A percentile compares a stretch with the other conserved stretches of the same genome.
These are phyloP conservation scores for Pseudogymnoascus sp. DNA, from an alignment of 2,329 filamentous ascomycete genomes.

Conservation along the genomic window DNA sequence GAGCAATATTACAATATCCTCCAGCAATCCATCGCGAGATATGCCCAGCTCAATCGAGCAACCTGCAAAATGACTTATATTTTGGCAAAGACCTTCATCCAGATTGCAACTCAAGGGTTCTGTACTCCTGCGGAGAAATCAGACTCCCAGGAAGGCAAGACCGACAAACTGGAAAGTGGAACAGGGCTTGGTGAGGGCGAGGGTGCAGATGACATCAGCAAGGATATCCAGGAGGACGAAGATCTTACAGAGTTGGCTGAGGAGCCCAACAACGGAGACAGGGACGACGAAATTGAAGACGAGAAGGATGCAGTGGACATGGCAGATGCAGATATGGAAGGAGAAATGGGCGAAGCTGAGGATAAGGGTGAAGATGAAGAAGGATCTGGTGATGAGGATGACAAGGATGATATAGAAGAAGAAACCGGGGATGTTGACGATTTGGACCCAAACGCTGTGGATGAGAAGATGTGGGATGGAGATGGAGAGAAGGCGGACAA, in stretches of 20 bases:
- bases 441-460: slow-evolving; percentile 78
- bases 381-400: slow-evolving; percentile 54
- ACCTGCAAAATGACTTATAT: slow-evolving; percentile 67
- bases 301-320: slow-evolving; percentile 84
- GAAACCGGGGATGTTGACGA: slow-evolving; percentile 88
- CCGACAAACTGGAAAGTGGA: slow-evolving; percentile 77
- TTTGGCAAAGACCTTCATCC: slow-evolving; percentile 67
- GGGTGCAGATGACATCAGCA: slow-evolving; percentile 94
- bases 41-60: slow-evolving; percentile 57
- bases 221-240: slow-evolving; percentile 89
- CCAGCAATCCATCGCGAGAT: slow-evolving; percentile 46
- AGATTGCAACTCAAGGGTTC: slow-evolving; percentile 78
- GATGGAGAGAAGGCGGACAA: slow-evolving; percentile 71
- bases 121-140: slow-evolving; percentile 80
- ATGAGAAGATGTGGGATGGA: slow-evolving; percentile 99
- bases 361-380: slow-evolving; percentile 53
- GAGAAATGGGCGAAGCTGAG: slow-evolving; percentile 62
- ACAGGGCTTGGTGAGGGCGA: slow-evolving; percentile 93
- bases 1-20: slow-evolving; percentile 61
- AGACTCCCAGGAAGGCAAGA: slow-evolving; percentile 58
- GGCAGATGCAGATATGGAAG: slow-evolving; percentile 86
- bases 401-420: slow-evolving; percentile 73
- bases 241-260: slow-evolving; percentile 87
- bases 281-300: slow-evolving; percentile 63
- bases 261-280: slow-evolving; percentile 55